A percentile compares a stretch with the other conserved stretches of the same genome.
These are phyloP conservation scores for Buxus sempervirens DNA, from an alignment of 164 flowering plant genomes.

Conservation along the genomic window DNA sequence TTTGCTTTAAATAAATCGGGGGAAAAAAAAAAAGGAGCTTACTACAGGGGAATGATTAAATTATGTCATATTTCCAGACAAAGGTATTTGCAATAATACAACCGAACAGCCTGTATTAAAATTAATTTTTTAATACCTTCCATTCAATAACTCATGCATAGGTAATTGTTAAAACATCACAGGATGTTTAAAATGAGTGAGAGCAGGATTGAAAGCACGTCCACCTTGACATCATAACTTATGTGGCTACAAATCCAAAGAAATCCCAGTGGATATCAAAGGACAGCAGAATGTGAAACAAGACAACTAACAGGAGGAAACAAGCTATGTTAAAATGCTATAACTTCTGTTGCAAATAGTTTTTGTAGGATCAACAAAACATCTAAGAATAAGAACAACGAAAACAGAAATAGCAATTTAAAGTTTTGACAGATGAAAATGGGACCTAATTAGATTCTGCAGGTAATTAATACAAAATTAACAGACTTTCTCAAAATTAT, in stretches of 20 bases:
- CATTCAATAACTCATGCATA: background rate
- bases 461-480: background rate
- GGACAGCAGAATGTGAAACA: background rate
- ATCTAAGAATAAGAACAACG: too few relatives aligned
- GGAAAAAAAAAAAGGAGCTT: too few relatives aligned
- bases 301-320: background rate
- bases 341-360: too few relatives aligned
- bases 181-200: background rate
- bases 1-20: too few relatives aligned
- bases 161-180: background rate
- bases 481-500: background rate
- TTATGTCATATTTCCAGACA: too few relatives aligned
- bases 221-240: background rate
- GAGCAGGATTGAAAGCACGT: background rate
- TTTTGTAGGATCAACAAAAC: too few relatives aligned
- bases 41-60: too few relatives aligned
- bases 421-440: background rate
- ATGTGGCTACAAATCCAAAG: background rate
- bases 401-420: background rate
- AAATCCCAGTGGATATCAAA: background rate
- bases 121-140: background rate
- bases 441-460: background rate
- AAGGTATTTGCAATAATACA: too few relatives aligned
- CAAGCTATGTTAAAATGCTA: background rate
- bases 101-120: too few relatives aligned